Base-by-base conservation (phyloP, 495 filamentous ascomycete genomes). In the Neurospora terricola region DNA sequence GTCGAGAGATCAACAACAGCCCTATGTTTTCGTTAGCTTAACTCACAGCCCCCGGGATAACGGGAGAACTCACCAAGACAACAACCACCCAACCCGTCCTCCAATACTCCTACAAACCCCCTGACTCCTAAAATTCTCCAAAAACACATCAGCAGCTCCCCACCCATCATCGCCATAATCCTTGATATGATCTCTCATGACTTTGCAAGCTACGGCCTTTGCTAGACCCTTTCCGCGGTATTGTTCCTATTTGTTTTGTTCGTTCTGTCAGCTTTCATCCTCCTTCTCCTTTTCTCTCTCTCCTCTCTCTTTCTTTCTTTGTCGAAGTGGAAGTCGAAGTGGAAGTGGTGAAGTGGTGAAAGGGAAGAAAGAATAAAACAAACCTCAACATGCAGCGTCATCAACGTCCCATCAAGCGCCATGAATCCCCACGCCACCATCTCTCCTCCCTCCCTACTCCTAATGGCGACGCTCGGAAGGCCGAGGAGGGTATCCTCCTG, bases 361-460 rank as follows among this genome's bases (percentile, higher is more conserved):
- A 39, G 38, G 12, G 18, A 23, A 12, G 37, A 70, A 2, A 72
- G 16, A 34, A 34, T 14, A 23, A 16, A 16, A 72, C 79, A 23
- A 37, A 80, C 79, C 79, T 84, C 82, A 68, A 80, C 78, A 74
- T 84, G 78, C 2, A 82, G 36, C 3, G 76, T 78, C 27, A 76
- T 81, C 14, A 82, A 38, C 4, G 76, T 78, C 27, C 82, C 82
- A 70, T 84, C 82, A 10, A 75, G 38, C 4, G 81, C 81, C 34
- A 87, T 73, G 38, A 87, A 81, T 7, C 75, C 82, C 85, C 85
- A 87, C 0, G 84, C 82, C 10, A 84, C 71, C 10, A 81, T 83
- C 30, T 34, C 34, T 5, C 34, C 34, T 5, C 77, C 80, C 40
- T 82, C 16, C 23, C 14, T 0, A 10, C 5, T 18, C 40, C 16